Evolutionary conservation across 1,139 yeast species (phyloP).

Genomic region (Yamadazyma aaseri): DNA sequence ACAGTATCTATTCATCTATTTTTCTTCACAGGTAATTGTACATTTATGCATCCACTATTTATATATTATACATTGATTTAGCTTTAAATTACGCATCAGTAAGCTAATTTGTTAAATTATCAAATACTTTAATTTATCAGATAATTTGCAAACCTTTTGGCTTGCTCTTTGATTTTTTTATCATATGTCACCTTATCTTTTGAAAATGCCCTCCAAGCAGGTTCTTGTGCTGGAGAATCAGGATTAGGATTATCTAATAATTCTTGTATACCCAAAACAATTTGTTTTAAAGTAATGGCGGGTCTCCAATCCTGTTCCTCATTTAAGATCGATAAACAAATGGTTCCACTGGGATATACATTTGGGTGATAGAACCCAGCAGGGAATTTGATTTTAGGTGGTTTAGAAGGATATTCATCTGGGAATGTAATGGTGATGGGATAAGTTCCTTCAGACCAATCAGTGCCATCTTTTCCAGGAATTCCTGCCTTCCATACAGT

Average conservation of each 20-base stretch:
- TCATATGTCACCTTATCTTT: conserved; percentile 69
- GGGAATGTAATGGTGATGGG: conserved; percentile 85
- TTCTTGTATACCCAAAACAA: conserved; percentile 90
- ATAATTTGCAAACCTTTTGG: conserved; percentile 55
- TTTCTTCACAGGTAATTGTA: too few relatives aligned
- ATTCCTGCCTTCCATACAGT: conserved; percentile 93
- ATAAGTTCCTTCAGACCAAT: conserved; percentile 87
- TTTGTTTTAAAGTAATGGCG: conserved; percentile 87
- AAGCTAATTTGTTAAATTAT: too few relatives aligned
- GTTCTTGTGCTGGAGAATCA: conserved; percentile 95
- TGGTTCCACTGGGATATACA: conserved; percentile 94
- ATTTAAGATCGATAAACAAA: conserved; percentile 87
- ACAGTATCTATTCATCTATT: too few relatives aligned
- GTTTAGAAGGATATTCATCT: conserved; percentile 92
- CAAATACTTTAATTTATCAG: conserved; percentile 6
- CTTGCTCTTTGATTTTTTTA: conserved; percentile 78
- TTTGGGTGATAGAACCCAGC: conserved; percentile 93
- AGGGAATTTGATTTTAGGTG: conserved; percentile 90
- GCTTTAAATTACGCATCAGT: too few relatives aligned
- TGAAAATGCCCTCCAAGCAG: conserved; percentile 86
- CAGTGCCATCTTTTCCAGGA: conserved; percentile 85
- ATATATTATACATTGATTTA: conserved; percentile 1
- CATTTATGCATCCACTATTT: conserved; percentile 1
- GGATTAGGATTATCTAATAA: conserved; percentile 88
- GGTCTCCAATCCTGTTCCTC: conserved; percentile 99